phyloP scores from a whole-genome alignment of 2,329 filamentous ascomycete species.

The Lachnum nothofagi region DNA sequence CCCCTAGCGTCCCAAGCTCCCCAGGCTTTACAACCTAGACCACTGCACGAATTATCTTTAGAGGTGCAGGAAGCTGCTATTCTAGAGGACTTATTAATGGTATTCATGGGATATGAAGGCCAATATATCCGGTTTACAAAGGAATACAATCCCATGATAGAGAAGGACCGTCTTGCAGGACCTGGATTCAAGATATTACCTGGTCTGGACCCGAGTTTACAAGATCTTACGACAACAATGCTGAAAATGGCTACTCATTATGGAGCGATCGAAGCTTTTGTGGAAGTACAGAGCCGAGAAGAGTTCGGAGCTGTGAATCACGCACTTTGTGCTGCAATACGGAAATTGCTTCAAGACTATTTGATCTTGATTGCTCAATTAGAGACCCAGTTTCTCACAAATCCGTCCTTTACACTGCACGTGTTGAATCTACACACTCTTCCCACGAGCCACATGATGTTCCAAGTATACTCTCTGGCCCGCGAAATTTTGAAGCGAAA shows the following conservation, averaged over 20 bases:
- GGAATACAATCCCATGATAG: slow-evolving; percentile 74
- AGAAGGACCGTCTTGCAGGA: slow-evolving; percentile 80
- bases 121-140: slow-evolving; percentile 87
- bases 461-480: slow-evolving; percentile 80
- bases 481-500: slow-evolving; percentile 86
- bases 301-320: slow-evolving; percentile 95
- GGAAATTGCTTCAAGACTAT: slow-evolving; percentile 89
- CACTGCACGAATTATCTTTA: slow-evolving; percentile 66
- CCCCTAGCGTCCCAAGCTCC: slow-evolving; percentile 75
- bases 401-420: slow-evolving; percentile 83
- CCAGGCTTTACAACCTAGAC: slow-evolving; percentile 58
- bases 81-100: slow-evolving; percentile 84
- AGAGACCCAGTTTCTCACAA: slow-evolving; percentile 87
- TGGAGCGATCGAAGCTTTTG: slow-evolving; percentile 81
- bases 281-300: slow-evolving; percentile 88
- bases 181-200: slow-evolving; percentile 74
- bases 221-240: slow-evolving; percentile 83
- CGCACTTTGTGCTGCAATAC: slow-evolving; percentile 88
- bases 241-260: slow-evolving; percentile 93
- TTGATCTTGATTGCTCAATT: slow-evolving; percentile 87
- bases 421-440: slow-evolving; percentile 88
- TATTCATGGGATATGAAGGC: slow-evolving; percentile 98
- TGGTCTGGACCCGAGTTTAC: slow-evolving; percentile 84
- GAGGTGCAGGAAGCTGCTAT: slow-evolving; percentile 82
- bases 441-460: slow-evolving; percentile 84